Conservation (phyloP, 2,329 filamentous ascomycete genomes). For the Aspergillus fumigatiaffinis region DNA sequence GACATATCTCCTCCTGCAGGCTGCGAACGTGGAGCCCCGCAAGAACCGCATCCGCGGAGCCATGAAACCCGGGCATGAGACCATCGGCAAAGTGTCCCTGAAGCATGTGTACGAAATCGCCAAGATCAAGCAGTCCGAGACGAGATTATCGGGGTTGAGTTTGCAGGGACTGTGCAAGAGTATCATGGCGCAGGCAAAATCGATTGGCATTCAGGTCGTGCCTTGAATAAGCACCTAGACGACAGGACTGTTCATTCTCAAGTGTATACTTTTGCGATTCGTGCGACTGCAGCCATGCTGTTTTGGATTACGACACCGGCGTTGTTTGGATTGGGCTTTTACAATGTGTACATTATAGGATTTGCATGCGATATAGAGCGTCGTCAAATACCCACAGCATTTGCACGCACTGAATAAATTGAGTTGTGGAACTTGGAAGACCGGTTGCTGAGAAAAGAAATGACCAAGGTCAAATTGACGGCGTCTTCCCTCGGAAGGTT, state of each 20-base stretch:
- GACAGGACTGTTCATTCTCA: slow-evolving; percentile 5
- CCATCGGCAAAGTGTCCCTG: slow-evolving; percentile 77
- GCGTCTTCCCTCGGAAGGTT: too few relatives aligned
- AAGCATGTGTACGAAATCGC: slow-evolving; percentile 99
- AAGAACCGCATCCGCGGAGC: slow-evolving; percentile 76
- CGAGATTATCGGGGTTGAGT: slow-evolving; percentile 66
- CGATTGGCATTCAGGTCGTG: slow-evolving; percentile 68
- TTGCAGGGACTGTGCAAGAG: slow-evolving; percentile 69
- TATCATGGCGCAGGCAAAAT: slow-evolving; percentile 70
- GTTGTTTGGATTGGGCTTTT: slow-evolving; percentile 21
- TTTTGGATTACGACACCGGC: slow-evolving; percentile 20
- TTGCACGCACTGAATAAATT: slow-evolving; percentile 1
- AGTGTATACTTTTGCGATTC: slow-evolving; percentile 10
- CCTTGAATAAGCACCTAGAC: slow-evolving; percentile 42
- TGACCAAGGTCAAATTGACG: too few relatives aligned
- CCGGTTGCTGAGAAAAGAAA: too few relatives aligned
- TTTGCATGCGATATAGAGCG: slow-evolving; percentile 25
- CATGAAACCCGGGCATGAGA: slow-evolving; percentile 68
- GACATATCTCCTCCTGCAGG: slow-evolving; percentile 80
- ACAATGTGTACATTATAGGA: slow-evolving; percentile 23
- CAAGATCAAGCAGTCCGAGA: slow-evolving; percentile 83
- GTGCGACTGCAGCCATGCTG: slow-evolving; percentile 8
- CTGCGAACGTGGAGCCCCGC: slow-evolving; percentile 66
- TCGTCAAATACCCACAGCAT: slow-evolving; percentile 14
- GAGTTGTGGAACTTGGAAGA: background rate